phyloP scores from a whole-genome alignment of 1,139 yeast species.

The Kodamaea sp. region DNA sequence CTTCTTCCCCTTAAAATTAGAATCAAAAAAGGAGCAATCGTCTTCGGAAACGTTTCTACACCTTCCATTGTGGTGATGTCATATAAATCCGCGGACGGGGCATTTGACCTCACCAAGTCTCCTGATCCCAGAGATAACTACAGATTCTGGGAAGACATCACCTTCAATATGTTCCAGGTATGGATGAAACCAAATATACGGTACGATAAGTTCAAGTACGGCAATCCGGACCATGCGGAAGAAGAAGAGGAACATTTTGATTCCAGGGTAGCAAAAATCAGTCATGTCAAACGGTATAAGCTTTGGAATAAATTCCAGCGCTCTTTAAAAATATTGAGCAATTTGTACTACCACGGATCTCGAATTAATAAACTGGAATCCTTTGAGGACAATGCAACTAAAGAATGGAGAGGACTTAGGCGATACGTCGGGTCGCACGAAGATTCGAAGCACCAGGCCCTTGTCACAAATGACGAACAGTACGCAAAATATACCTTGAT shows the following conservation, averaged over 20 bases:
- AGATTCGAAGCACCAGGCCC: constrained; percentile 33
- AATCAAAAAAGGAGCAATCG: constrained; percentile 69
- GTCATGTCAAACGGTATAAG: constrained; percentile 23
- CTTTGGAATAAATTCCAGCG: constrained; percentile 25
- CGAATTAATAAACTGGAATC: constrained; percentile 9
- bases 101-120: constrained; percentile 57
- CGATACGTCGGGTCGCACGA: constrained; percentile 42
- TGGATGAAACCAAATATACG: constrained; percentile 71
- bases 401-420: constrained; percentile 44
- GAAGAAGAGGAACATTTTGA: background rate
- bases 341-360: no score
- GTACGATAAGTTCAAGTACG: constrained; percentile 30
- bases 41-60: constrained; percentile 77
- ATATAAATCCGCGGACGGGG: constrained; percentile 57
- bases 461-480: constrained; percentile 50
- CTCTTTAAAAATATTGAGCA: no score
- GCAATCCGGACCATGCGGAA: constrained; percentile 5
- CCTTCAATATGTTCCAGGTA: constrained; percentile 52
- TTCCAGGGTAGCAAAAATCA: constrained; percentile 4
- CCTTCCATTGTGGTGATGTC: constrained; percentile 70
- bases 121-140: constrained; percentile 55
- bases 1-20: constrained; percentile 59
- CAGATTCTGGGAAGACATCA: constrained; percentile 44
- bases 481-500: constrained; percentile 82
- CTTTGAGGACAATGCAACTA: background rate